Evolutionary conservation across 1,284 basidiomycete genomes (phyloP).

Genomic region (Amylostereum areolatum): DNA sequence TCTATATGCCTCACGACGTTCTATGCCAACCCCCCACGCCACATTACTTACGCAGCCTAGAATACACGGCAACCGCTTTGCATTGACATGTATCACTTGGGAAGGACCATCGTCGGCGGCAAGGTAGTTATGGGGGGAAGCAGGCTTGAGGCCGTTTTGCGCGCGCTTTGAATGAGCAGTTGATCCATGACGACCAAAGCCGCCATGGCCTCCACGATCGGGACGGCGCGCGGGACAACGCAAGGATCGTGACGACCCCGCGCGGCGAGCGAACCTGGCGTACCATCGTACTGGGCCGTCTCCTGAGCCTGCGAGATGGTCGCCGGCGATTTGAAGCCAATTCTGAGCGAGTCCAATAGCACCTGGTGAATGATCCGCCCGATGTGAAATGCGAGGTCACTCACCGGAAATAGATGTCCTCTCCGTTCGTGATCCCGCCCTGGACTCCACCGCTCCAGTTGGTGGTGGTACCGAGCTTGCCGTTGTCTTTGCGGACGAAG

Average conservation of each 20-base stretch:
- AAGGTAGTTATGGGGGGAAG: slow-evolving; percentile 79
- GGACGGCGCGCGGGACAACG: slow-evolving; percentile 95
- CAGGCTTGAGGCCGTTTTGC: slow-evolving; percentile 58
- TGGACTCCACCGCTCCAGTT: slow-evolving; percentile 99
- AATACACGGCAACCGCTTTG: not conserved
- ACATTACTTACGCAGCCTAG: not conserved
- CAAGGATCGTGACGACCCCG: slow-evolving; percentile 96
- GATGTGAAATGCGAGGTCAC: too few species aligned
- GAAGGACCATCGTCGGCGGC: slow-evolving; percentile 81
- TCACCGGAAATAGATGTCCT: slow-evolving; percentile 96
- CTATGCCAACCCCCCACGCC: too few species aligned
- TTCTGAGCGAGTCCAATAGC: slow-evolving; percentile 35
- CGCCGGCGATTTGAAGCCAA: slow-evolving; percentile 98
- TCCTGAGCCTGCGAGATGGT: slow-evolving; percentile 92
- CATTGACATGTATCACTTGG: slow-evolving; percentile 15
- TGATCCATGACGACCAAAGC: slow-evolving; percentile 93
- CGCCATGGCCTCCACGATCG: slow-evolving; percentile 99
- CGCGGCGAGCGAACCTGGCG: slow-evolving; percentile 80
- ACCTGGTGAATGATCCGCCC: not conserved
- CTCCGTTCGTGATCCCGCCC: slow-evolving; percentile 96
- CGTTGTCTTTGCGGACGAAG: slow-evolving; percentile 68
- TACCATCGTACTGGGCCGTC: slow-evolving; percentile 93
- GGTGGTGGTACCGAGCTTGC: slow-evolving; percentile 77
- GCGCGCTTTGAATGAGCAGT: slow-evolving; percentile 81
- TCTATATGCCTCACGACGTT: not conserved